phyloP scores from a whole-genome alignment of 768 basidiomycete genomes.

The Russula griseocarnosa region DNA sequence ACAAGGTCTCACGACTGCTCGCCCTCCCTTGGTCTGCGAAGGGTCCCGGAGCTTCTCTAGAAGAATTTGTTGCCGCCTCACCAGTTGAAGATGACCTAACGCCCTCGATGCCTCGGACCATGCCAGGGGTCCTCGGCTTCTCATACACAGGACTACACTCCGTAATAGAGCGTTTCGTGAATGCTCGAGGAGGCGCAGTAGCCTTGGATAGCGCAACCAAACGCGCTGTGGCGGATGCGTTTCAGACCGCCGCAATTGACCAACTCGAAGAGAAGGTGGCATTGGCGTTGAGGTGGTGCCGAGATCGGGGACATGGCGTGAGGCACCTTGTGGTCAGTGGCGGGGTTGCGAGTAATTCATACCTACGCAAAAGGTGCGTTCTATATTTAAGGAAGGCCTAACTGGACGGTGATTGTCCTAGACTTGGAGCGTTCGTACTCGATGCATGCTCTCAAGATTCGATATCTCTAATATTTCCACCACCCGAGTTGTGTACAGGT shows the following conservation, averaged over 20 bases:
- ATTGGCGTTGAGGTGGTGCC: conserved; percentile 49
- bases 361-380: conserved; percentile 57
- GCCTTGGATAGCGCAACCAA: conserved; percentile 40
- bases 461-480: conserved; percentile 66
- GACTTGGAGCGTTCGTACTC: conserved; percentile 36
- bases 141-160: conserved; percentile 81
- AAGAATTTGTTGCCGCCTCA: conserved; percentile 52
- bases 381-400: neutral
- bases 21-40: conserved; percentile 56
- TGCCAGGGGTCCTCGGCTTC: conserved; percentile 57
- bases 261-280: conserved; percentile 75
- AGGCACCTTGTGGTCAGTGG: conserved; percentile 77
- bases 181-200: conserved; percentile 38
- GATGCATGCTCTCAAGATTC: conserved; percentile 33
- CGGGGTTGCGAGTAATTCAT: conserved; percentile 86
- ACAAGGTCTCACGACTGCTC: conserved; percentile 75
- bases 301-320: conserved; percentile 42
- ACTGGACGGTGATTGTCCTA: conserved; percentile 26
- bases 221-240: conserved; percentile 58
- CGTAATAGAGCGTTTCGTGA: conserved; percentile 56
- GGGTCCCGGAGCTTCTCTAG: conserved; percentile 80
- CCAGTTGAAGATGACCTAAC: conserved; percentile 29
- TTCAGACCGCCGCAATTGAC: conserved; percentile 64
- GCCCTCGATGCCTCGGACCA: conserved; percentile 42
- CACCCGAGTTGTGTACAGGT: conserved; percentile 79